Evolutionary conservation across 2,329 filamentous ascomycete species (phyloP).

Genomic region (Hypoxylon sp.): DNA sequence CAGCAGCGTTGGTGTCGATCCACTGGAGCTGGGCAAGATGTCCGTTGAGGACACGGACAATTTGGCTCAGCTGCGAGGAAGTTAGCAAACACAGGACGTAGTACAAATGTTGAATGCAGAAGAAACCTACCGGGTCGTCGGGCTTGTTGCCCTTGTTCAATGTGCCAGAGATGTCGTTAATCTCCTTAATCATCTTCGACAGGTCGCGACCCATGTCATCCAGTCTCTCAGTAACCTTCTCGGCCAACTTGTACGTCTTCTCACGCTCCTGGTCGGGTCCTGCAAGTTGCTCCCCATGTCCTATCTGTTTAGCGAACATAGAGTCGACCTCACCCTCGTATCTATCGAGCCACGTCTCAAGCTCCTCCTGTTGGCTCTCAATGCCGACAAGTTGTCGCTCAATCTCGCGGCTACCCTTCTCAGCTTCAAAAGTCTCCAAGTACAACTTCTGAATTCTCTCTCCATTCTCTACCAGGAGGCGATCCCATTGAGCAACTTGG

Average conservation of each 20-base stretch:
- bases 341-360: conserved; percentile 87
- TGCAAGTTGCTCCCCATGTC: conserved; percentile 80
- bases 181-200: conserved; percentile 97
- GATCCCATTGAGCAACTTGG: conserved; percentile 91
- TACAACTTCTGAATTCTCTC: conserved; percentile 96
- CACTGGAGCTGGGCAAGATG: conserved; percentile 93
- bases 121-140: conserved; percentile 82
- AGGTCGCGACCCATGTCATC: conserved; percentile 96
- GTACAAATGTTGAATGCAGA: background rate
- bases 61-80: conserved; percentile 82
- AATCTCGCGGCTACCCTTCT: conserved; percentile 92
- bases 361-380: conserved; percentile 92
- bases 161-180: conserved; percentile 91
- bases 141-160: conserved; percentile 91
- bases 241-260: conserved; percentile 94
- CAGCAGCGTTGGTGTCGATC: conserved; percentile 88
- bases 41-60: conserved; percentile 93
- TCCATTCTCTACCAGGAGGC: conserved; percentile 91
- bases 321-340: conserved; percentile 95
- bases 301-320: conserved; percentile 84
- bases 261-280: conserved; percentile 97
- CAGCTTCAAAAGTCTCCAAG: conserved; percentile 91
- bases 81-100: conserved; percentile 37
- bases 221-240: conserved; percentile 90
- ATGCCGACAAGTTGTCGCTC: conserved; percentile 91